These are phyloP conservation scores for Prosopis cineraria DNA, from an alignment of 306 rosid species.

Conservation along the genomic window DNA sequence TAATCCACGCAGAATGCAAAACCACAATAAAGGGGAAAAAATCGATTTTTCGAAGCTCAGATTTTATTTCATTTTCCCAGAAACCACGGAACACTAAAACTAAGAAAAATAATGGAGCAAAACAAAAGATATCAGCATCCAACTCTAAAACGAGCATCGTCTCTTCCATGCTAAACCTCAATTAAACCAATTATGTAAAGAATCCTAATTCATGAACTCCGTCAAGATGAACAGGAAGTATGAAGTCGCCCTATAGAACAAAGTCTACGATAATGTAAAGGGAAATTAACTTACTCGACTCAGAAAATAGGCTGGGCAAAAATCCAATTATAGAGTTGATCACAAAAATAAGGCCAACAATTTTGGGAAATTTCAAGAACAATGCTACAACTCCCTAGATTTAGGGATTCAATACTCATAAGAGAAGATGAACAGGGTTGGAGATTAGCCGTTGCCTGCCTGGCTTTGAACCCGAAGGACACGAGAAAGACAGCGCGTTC, in stretches of 20 bases:
- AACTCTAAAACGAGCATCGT: background rate
- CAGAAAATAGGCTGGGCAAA: slow-evolving; percentile 15
- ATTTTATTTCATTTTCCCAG: background rate
- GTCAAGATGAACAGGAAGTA: slow-evolving; percentile 38
- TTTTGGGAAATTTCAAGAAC: slow-evolving; percentile 20
- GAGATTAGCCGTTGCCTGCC: slow-evolving; percentile 50
- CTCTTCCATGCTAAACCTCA: slow-evolving; percentile 19
- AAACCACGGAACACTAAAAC: background rate
- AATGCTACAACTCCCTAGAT: slow-evolving; percentile 54
- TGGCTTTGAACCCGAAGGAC: slow-evolving; percentile 56
- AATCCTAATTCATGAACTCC: background rate
- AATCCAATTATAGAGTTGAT: background rate
- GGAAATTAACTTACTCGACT: slow-evolving; percentile 5
- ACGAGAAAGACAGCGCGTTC: slow-evolving; percentile 28
- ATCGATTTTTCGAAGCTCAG: background rate
- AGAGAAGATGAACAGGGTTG: background rate
- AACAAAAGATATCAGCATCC: background rate
- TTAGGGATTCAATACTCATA: slow-evolving; percentile 60
- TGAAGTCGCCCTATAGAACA: background rate
- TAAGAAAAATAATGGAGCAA: slow-evolving; percentile 4
- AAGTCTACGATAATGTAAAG: background rate
- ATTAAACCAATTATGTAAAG: slow-evolving; percentile 14
- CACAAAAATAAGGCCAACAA: slow-evolving; percentile 26
- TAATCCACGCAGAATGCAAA: background rate
- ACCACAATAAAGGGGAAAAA: background rate